Evolutionary conservation across 2,329 filamentous ascomycete species (phyloP).

Genomic region (Teratosphaeriaceae sp.): DNA sequence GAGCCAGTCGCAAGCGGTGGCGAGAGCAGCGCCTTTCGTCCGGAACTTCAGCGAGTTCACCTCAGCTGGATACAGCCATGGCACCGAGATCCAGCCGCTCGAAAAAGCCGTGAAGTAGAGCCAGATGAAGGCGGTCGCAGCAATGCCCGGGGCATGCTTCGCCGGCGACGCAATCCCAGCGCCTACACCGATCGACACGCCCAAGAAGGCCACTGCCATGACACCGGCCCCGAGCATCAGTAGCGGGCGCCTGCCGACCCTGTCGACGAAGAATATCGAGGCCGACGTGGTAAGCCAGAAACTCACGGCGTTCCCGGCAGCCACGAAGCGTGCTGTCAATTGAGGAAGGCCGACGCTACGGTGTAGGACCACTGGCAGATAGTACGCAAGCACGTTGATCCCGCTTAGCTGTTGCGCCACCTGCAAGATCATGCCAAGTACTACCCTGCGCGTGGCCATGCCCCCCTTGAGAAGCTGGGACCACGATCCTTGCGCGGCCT

Average conservation of each 20-base stretch:
- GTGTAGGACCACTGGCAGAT: slow-evolving; percentile 34
- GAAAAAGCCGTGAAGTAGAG: slow-evolving; percentile 64
- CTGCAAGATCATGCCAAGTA: slow-evolving; percentile 19
- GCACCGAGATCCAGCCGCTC: slow-evolving; percentile 38
- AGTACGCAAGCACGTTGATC: slow-evolving; percentile 42
- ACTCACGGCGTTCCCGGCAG: slow-evolving; percentile 44
- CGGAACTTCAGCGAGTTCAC: slow-evolving; percentile 48
- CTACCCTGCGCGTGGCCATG: slow-evolving; percentile 14
- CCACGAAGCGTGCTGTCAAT: slow-evolving; percentile 33
- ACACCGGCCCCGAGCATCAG: slow-evolving; percentile 32
- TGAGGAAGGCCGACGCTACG: slow-evolving; percentile 42
- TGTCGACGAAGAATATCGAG: slow-evolving; percentile 59
- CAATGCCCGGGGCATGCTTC: slow-evolving; percentile 28
- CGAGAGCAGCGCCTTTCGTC: slow-evolving; percentile 48
- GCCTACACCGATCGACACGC: slow-evolving; percentile 17
- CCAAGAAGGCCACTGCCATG: slow-evolving; percentile 40
- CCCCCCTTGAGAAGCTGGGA: slow-evolving; percentile 18
- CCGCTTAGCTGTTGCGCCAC: slow-evolving; percentile 44
- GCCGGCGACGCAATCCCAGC: slow-evolving; percentile 32
- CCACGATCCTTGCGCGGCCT: slow-evolving; percentile 18
- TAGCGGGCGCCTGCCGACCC: slow-evolving; percentile 44
- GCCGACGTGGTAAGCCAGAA: slow-evolving; percentile 49
- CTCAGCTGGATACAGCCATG: slow-evolving; percentile 18
- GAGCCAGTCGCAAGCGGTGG: slow-evolving; percentile 45
- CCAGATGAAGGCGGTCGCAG: slow-evolving; percentile 57